Evolutionary conservation across 192 early-diverging fungal species (phyloP).

Genomic region (Jimgerdemannia lactiflua): DNA sequence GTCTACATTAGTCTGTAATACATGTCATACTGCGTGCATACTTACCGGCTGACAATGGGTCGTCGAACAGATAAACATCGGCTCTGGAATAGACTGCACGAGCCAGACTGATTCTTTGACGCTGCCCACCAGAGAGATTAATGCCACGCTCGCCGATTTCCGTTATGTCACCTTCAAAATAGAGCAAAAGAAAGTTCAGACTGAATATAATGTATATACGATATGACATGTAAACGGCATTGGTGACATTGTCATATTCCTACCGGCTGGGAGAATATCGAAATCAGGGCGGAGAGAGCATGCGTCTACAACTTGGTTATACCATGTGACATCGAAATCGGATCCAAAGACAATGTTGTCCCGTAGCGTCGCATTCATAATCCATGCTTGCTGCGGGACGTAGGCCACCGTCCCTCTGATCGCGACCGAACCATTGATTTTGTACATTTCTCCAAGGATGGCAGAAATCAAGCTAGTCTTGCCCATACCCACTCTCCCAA

Average conservation of each 20-base stretch:
- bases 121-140: no score
- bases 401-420: constrained; percentile 6
- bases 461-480: constrained; percentile 50
- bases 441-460: constrained; percentile 49
- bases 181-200: no score
- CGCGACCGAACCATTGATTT: constrained; percentile 20
- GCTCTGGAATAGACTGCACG: constrained; percentile 72
- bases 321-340: constrained; percentile 48
- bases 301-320: constrained; percentile 47
- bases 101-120: constrained; percentile 79
- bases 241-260: constrained; percentile 36
- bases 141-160: no score
- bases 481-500: constrained; percentile 50
- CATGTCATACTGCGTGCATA: no score
- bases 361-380: constrained; percentile 33
- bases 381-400: constrained; percentile 5
- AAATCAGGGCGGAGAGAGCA: constrained; percentile 59
- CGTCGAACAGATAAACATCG: constrained; percentile 82
- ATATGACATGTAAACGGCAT: no score
- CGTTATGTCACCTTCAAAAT: no score
- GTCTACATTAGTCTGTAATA: no score
- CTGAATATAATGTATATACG: no score
- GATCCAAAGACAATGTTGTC: constrained; percentile 73
- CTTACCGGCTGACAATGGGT: constrained; percentile 87
- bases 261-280: constrained; percentile 43